Percentiles rank a stretch among this genome's conserved stretches.
Evolutionary conservation across 2,329 filamentous ascomycete genomes (phyloP).

Genomic region (Zalaria obscura): DNA sequence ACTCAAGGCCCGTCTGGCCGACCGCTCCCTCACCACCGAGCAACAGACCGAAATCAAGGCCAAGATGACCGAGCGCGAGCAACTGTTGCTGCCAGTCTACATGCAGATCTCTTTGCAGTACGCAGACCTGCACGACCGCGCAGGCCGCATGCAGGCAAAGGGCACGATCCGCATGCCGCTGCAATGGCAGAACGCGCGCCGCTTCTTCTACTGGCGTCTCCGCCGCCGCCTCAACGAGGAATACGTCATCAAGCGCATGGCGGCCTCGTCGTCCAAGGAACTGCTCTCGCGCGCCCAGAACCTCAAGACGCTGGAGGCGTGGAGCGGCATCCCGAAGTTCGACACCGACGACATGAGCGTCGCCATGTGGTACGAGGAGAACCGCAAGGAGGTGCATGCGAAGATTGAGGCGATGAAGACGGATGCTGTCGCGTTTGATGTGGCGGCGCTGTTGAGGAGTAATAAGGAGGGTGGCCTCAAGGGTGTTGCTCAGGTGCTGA

Average conservation of each 20-base stretch:
- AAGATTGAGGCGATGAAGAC: constrained; percentile 77
- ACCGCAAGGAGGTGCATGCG: constrained; percentile 65
- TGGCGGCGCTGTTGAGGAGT: constrained; percentile 52
- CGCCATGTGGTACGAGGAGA: constrained; percentile 91
- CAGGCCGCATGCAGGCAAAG: constrained; percentile 97
- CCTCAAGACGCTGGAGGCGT: constrained; percentile 64
- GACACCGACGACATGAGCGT: constrained; percentile 68
- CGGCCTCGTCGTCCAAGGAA: constrained; percentile 23
- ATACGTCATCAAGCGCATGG: constrained; percentile 87
- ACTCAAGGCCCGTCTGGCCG: constrained; percentile 64
- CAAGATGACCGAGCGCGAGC: constrained; percentile 74
- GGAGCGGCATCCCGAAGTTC: constrained; percentile 68
- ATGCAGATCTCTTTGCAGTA: constrained; percentile 92
- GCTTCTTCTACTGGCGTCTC: constrained; percentile 99
- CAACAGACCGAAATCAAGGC: constrained; percentile 66
- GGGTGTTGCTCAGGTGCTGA: constrained; percentile 73
- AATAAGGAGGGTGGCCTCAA: constrained; percentile 60
- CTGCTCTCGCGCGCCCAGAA: constrained; percentile 33
- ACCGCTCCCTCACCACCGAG: constrained; percentile 55
- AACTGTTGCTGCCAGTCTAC: constrained; percentile 83
- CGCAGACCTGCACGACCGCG: constrained; percentile 90
- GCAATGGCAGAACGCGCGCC: constrained; percentile 75
- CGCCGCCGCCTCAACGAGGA: constrained; percentile 95
- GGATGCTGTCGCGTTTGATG: constrained; percentile 55
- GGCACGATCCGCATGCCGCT: constrained; percentile 74